Conservation (phyloP, 2,329 filamentous ascomycete species). For the Talaromyces piceae region DNA sequence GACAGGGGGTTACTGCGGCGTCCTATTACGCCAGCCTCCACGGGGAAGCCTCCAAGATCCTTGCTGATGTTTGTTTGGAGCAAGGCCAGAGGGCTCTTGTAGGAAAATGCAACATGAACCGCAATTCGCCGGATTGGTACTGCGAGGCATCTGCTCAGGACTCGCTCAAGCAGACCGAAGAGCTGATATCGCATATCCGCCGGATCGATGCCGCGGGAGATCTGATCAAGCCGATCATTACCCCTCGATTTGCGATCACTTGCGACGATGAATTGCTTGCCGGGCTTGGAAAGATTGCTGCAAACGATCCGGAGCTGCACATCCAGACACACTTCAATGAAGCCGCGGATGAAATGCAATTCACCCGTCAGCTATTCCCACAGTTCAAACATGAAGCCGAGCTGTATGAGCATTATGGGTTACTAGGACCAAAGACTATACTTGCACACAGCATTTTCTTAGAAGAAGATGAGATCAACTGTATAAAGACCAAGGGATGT, state of each 20-base stretch:
- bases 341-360: constrained; percentile 52
- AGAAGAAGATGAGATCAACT: constrained; percentile 47
- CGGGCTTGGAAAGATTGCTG: constrained; percentile 50
- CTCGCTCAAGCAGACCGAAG: constrained; percentile 44
- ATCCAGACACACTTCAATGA: constrained; percentile 65
- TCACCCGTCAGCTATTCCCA: constrained; percentile 51
- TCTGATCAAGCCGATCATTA: constrained; percentile 47
- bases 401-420: constrained; percentile 49
- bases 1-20: constrained; percentile 41
- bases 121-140: constrained; percentile 45
- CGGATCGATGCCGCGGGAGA: constrained; percentile 37
- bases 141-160: constrained; percentile 40
- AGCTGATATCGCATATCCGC: constrained; percentile 44
- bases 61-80: constrained; percentile 26
- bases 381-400: constrained; percentile 51
- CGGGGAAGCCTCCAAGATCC: constrained; percentile 22
- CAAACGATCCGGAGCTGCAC: constrained; percentile 42
- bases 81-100: constrained; percentile 29
- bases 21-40: constrained; percentile 31
- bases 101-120: constrained; percentile 33
- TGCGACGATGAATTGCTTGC: constrained; percentile 49
- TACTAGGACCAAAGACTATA: constrained; percentile 51
- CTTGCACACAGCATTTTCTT: constrained; percentile 62
- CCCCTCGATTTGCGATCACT: constrained; percentile 55
- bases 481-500: constrained; percentile 43